These are phyloP conservation scores for Fusarium musae DNA, from an alignment of 2,329 filamentous ascomycete genomes.

Conservation along the genomic window DNA sequence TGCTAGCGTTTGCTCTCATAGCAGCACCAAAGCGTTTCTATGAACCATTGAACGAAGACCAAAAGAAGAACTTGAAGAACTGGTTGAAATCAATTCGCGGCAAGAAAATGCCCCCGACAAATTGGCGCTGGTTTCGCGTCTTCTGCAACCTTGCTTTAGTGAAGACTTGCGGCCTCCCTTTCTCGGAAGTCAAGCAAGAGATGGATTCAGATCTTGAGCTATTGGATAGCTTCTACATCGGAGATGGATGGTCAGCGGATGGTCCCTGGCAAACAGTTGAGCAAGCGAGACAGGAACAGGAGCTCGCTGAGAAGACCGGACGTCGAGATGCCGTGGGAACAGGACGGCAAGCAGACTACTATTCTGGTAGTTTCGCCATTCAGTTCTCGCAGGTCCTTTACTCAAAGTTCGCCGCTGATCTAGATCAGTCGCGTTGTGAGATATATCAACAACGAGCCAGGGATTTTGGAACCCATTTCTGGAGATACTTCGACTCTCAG, in stretches of 20 bases:
- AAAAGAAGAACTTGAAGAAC: conserved; percentile 50
- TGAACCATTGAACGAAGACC: conserved; percentile 42
- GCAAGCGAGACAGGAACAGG: conserved; percentile 23
- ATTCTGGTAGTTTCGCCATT: conserved; percentile 65
- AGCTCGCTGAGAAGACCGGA: conserved; percentile 10
- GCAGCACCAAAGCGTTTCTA: conserved; percentile 53
- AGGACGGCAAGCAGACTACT: conserved; percentile 60
- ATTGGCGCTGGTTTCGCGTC: conserved; percentile 65
- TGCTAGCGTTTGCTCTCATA: conserved; percentile 60
- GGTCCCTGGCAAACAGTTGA: conserved; percentile 52
- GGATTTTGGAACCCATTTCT: conserved; percentile 55
- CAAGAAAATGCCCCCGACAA: conserved; percentile 58
- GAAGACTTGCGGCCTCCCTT: conserved; percentile 53
- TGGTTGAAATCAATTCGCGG: conserved; percentile 58
- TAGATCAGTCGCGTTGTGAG: conserved; percentile 53
- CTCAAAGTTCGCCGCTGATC: conserved; percentile 54
- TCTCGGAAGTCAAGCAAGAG: conserved; percentile 47
- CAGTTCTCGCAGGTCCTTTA: conserved; percentile 63
- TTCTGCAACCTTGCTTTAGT: conserved; percentile 60
- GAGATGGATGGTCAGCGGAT: conserved; percentile 60
- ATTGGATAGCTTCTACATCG: conserved; percentile 58
- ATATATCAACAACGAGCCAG: conserved; percentile 53
- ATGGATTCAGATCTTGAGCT: conserved; percentile 56
- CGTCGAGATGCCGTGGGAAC: conserved; percentile 38
- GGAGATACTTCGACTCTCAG: conserved; percentile 59